Evolutionary conservation across 805 yeast species (phyloP), one percentile per base, ranked within the genome.

Genomic region (Saturnispora kantuleensis): DNA sequence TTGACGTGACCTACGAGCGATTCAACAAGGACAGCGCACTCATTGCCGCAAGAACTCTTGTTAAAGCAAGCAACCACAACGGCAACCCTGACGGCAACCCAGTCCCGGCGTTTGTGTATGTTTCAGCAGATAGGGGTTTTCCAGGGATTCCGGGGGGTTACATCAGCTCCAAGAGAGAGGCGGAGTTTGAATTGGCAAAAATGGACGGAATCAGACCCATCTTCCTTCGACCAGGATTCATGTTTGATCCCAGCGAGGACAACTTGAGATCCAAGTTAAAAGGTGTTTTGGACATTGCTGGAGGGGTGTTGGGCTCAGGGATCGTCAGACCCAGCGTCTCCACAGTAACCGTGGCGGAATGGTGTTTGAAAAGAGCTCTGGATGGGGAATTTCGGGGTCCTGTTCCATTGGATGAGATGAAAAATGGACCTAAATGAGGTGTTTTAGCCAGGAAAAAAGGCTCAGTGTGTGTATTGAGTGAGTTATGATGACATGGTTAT

Each of bases 211-310:
- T 84, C 18, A 70, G 90, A 46, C 66, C 82, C 0, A 76, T 88
- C 2, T 58, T 83, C 12, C 50, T 84, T 62, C 70, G 96, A 48
- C 96, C 96, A 0, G 94, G 94, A 0, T 77, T 87, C 53, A 79
- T 88, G 88, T 83, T 66, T 55, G 94, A 85, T 56, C 76, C 69
- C 32, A 50, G 26, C 8, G 26, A 21, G 26, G 26, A 21, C 26
- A 21, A 21, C 5, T 21, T 21, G 26, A 21, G 26, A 21, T 21
- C 56, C 17, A 61, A 69, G 2, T 59, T 83, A 26, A 65, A 69
- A 38, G 28, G 69, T 3, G 63, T 73, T 36, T 68, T 71, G 50
- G 58, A 61, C 45, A 65, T 71, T 12, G 77, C 81, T 49, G 57
- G 65, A 16, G 47, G 55, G 5, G 36, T 76, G n/a, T 40, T 77